A percentile compares a stretch with the other conserved stretches of the same genome.
phyloP scores from a whole-genome alignment of 495 filamentous ascomycete species.

The Alectoria sarmentosa region DNA sequence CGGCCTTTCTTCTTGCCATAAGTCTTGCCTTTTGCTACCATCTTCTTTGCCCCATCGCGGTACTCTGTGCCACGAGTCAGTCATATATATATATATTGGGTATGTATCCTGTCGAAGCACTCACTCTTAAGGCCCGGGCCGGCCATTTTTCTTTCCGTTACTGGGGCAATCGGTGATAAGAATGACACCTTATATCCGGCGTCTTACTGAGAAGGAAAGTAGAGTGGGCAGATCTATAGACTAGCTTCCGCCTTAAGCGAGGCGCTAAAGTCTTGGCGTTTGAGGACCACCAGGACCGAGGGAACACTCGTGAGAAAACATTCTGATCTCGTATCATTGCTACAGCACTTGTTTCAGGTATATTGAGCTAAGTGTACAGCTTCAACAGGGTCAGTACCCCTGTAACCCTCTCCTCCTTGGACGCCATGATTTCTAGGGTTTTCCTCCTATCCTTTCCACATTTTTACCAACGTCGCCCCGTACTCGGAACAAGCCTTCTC shows the following conservation, averaged over 20 bases:
- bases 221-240: not conserved
- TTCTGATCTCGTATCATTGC: not conserved
- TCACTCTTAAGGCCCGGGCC: not conserved
- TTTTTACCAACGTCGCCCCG: not conserved
- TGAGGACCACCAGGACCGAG: too few species aligned
- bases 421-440: not conserved
- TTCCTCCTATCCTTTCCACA: not conserved
- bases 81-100: not conserved
- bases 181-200: not conserved
- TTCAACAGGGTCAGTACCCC: not conserved
- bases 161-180: not conserved
- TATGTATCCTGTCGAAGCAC: not conserved
- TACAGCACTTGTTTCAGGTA: not conserved
- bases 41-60: not conserved
- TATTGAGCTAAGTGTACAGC: not conserved
- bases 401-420: too few species aligned
- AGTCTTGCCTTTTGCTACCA: conserved; percentile 8
- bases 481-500: conserved; percentile 20
- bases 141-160: not conserved
- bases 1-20: not conserved
- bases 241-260: not conserved
- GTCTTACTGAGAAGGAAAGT: not conserved
- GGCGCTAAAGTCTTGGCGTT: not conserved
- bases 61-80: not conserved
- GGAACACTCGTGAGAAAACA: too few species aligned